Conservation (phyloP, 139 green algal genomes). For the Pleodorina starrii region DNA sequence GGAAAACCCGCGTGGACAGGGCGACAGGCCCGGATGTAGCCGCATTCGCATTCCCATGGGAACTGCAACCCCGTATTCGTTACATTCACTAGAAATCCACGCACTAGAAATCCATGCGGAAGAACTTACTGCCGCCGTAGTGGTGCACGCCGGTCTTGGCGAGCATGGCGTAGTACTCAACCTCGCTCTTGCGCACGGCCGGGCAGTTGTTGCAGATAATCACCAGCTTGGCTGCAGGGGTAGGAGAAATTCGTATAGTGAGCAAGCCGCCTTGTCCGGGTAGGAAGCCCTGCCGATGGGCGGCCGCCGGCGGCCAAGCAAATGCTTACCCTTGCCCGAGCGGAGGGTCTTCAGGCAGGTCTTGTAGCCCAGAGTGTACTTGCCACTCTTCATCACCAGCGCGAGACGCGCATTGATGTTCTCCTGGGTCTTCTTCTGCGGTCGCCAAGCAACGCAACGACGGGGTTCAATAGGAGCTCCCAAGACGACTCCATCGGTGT, state of each 20-base stretch:
- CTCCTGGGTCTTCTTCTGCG: constrained; percentile 95
- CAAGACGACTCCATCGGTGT: background rate
- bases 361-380: constrained; percentile 99
- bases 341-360: constrained; percentile 98
- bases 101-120: too few species aligned
- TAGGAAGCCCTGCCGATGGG: too few species aligned
- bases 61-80: too few species aligned
- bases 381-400: constrained; percentile 99
- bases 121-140: constrained; percentile 95
- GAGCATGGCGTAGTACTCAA: constrained; percentile 99
- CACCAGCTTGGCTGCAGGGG: constrained; percentile 94
- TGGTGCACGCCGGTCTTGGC: constrained; percentile 99
- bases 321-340: constrained; percentile 86
- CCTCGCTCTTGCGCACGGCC: constrained; percentile 95
- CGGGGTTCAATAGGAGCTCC: background rate
- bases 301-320: background rate
- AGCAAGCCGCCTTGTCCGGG: too few species aligned
- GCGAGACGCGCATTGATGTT: constrained; percentile 96
- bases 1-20: too few species aligned
- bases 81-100: too few species aligned
- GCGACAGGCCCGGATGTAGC: too few species aligned
- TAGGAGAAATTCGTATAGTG: background rate
- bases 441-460: constrained; percentile 17
- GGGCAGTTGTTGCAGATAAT: constrained; percentile 99
- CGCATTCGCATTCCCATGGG: too few species aligned